A percentile compares a stretch with the other conserved stretches of the same genome.
Evolutionary conservation across 441 rosid species (phyloP).

Genomic region (Erodium trifolium): DNA sequence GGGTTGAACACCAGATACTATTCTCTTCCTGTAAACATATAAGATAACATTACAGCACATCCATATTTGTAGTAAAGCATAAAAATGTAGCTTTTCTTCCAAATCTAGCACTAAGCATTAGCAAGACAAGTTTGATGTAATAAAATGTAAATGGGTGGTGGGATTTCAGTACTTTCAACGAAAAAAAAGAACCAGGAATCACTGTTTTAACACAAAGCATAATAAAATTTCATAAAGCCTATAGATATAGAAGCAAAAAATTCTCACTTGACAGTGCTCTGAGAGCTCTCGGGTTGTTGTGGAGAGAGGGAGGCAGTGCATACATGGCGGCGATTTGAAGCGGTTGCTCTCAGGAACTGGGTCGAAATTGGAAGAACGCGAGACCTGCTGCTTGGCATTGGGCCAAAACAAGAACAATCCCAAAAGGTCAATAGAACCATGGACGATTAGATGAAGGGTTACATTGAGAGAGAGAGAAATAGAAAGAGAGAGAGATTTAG

Average conservation of each 20-base stretch:
- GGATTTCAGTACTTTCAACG: too few relatives aligned
- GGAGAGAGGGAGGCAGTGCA: slow-evolving; percentile 35
- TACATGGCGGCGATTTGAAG: slow-evolving; percentile 13
- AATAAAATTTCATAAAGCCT: too few relatives aligned
- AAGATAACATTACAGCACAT: background rate
- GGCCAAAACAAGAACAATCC: too few relatives aligned
- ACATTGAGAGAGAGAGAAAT: too few relatives aligned
- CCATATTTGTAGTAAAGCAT: background rate
- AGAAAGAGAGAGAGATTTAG: slow-evolving; percentile 9
- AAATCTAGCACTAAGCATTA: too few relatives aligned
- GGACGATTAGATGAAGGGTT: too few relatives aligned
- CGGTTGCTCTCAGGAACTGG: slow-evolving; percentile 7
- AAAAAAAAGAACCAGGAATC: too few relatives aligned
- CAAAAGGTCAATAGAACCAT: too few relatives aligned
- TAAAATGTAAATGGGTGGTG: too few relatives aligned
- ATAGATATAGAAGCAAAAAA: background rate
- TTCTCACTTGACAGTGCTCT: slow-evolving; percentile 33
- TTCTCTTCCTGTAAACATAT: slow-evolving; percentile 47
- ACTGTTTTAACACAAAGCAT: too few relatives aligned
- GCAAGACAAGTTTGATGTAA: too few relatives aligned
- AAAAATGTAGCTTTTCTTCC: background rate
- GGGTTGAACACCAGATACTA: slow-evolving; percentile 92
- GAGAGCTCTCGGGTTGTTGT: slow-evolving; percentile 27
- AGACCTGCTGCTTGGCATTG: too few relatives aligned
- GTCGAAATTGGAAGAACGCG: background rate